Evolutionary conservation across 2,329 filamentous ascomycete species (phyloP).

Genomic region (Calonectria pteridis): DNA sequence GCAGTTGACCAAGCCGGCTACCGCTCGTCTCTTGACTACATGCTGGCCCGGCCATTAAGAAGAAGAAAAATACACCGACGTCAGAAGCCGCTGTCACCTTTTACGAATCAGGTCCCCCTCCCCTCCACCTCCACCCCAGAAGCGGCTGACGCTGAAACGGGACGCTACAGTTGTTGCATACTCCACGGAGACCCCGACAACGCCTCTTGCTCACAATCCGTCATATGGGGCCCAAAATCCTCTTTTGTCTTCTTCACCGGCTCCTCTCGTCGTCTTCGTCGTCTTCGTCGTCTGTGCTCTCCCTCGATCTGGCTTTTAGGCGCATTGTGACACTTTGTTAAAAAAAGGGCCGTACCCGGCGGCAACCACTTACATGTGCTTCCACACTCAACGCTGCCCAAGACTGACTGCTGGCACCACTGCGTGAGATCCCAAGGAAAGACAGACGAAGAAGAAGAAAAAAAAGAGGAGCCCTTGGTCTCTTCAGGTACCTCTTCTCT

Average conservation of each 20-base stretch:
- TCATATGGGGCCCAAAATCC: conserved; percentile 6
- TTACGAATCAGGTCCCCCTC: conserved; percentile 14
- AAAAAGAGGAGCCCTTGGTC: neutral
- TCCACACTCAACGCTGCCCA: neutral
- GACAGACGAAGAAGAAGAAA: neutral
- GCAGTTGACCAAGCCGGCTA: neutral
- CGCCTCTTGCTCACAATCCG: conserved; percentile 9
- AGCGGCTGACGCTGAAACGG: conserved; percentile 25
- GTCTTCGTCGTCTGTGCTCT: conserved; percentile 8
- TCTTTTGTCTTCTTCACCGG: neutral
- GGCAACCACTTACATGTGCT: neutral
- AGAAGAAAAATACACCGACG: neutral
- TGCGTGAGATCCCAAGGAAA: neutral
- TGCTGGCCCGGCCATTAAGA: neutral
- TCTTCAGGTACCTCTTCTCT: neutral
- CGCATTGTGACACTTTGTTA: neutral
- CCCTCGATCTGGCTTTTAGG: neutral
- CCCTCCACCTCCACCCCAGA: conserved; percentile 10
- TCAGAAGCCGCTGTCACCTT: conserved; percentile 15
- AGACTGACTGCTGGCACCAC: neutral
- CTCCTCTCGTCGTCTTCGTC: neutral
- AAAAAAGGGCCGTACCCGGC: conserved; percentile 1
- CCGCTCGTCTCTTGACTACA: neutral
- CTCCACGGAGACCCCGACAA: conserved; percentile 14
- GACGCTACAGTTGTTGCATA: conserved; percentile 10